phyloP scores from a whole-genome alignment of 768 basidiomycete genomes.

The Tylopilus plumbeoviolaceoides region DNA sequence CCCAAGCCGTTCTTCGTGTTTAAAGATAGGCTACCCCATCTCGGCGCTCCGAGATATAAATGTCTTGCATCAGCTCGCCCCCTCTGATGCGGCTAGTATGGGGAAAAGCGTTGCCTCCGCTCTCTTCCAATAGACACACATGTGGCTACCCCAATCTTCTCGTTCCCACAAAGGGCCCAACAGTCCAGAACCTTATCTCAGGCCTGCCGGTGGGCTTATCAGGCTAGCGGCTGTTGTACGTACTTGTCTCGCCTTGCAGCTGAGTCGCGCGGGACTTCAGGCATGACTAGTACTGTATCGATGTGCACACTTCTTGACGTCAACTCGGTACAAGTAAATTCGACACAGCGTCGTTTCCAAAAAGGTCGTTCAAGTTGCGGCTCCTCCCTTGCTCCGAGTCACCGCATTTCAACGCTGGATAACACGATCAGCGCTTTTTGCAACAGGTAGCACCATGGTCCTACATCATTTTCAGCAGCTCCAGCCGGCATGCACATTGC shows the following conservation, averaged over 20 bases:
- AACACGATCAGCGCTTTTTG: neutral
- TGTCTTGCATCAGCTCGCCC: neutral
- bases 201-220: neutral
- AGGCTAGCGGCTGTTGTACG: conserved; percentile 9
- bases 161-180: conserved; percentile 6
- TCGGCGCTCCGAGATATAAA: neutral
- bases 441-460: conserved; percentile 12
- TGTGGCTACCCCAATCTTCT: neutral
- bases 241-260: conserved; percentile 1
- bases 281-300: neutral
- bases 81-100: neutral
- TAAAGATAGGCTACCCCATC: conserved; percentile 1
- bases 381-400: neutral
- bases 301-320: neutral
- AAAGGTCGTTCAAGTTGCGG: neutral
- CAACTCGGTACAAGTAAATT: conserved; percentile 4
- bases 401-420: neutral
- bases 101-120: neutral
- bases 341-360: neutral
- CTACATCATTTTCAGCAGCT: conserved; percentile 10
- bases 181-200: conserved; percentile 8
- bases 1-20: neutral
- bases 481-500: conserved; percentile 34
- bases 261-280: neutral
- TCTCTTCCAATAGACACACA: neutral